These are phyloP conservation scores for Paraconiothyrium sp. DNA, from an alignment of 2,329 filamentous ascomycete species.

Conservation along the genomic window DNA sequence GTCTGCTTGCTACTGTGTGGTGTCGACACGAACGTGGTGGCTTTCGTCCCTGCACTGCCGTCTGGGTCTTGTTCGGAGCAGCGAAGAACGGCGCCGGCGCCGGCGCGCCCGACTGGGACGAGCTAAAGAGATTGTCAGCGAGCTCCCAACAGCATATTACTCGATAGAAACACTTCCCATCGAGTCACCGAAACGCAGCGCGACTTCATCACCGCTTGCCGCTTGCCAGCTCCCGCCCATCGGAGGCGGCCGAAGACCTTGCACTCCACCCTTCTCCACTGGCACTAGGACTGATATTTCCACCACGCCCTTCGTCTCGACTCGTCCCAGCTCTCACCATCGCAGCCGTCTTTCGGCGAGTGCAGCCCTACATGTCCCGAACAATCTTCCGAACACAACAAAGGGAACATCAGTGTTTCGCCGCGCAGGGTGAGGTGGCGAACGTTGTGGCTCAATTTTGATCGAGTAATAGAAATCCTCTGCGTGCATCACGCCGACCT, in stretches of 20 bases:
- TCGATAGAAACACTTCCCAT: constrained; percentile 42
- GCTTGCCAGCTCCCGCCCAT: constrained; percentile 17
- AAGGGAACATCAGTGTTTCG: neutral
- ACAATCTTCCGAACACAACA: neutral
- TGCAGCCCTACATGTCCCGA: neutral
- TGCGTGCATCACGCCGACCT: constrained; percentile 22
- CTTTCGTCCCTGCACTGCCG: neutral
- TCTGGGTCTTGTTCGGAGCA: constrained; percentile 2
- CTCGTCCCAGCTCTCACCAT: neutral
- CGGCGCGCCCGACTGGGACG: constrained; percentile 29
- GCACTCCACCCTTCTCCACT: neutral
- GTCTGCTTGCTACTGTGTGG: neutral
- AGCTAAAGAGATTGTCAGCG: constrained; percentile 38
- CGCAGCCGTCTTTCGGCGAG: constrained; percentile 9
- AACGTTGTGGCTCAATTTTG: constrained; percentile 28
- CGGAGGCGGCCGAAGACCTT: constrained; percentile 38
- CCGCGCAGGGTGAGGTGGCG: neutral
- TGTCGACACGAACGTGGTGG: neutral
- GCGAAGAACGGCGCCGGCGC: constrained; percentile 26
- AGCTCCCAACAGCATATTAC: constrained; percentile 41
- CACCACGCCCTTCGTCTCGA: neutral
- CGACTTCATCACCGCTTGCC: constrained; percentile 25
- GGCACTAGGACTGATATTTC: neutral
- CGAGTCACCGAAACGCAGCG: constrained; percentile 43
- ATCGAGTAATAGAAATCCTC: constrained; percentile 50